These are phyloP conservation scores for Pseudogymnoascus sp. DNA, from an alignment of 2,329 filamentous ascomycete genomes.

Conservation along the genomic window DNA sequence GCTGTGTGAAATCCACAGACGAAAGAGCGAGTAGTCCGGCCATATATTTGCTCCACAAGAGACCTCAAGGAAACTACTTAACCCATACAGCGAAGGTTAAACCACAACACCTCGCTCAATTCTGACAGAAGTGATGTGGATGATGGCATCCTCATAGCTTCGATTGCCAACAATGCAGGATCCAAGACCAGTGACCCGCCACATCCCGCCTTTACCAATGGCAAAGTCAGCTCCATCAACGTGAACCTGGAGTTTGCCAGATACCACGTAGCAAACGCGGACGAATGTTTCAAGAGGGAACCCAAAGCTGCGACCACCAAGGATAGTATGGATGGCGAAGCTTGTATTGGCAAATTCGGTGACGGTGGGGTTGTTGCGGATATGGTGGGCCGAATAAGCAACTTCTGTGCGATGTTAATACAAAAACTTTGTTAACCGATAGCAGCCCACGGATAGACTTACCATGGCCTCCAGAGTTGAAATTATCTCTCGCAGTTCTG, in stretches of 20 bases:
- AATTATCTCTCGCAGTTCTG: conserved; percentile 9
- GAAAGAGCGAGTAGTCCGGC: neutral
- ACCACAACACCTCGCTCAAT: neutral
- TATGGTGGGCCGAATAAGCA: conserved; percentile 20
- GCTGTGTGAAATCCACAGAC: neutral
- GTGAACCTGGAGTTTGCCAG: conserved; percentile 17
- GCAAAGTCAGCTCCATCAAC: conserved; percentile 16
- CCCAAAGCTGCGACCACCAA: conserved; percentile 5
- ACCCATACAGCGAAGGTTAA: neutral
- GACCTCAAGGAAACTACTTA: neutral
- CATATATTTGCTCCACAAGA: neutral
- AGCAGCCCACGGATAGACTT: neutral
- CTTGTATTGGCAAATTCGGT: conserved; percentile 16
- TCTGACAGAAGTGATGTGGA: neutral
- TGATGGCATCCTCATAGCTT: neutral
- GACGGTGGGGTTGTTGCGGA: conserved; percentile 12
- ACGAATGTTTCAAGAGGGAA: conserved; percentile 5
- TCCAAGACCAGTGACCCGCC: conserved; percentile 13
- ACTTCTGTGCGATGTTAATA: conserved; percentile 16
- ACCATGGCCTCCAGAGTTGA: conserved; percentile 20
- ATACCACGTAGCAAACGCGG: conserved; percentile 18
- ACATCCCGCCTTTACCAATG: conserved; percentile 18
- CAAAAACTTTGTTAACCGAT: neutral
- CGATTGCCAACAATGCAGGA: neutral
- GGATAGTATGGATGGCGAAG: conserved; percentile 15